A percentile compares a stretch with the other conserved stretches of the same genome.
Evolutionary conservation across 305 asterid species (phyloP).

Genomic region (Rubia tinctorum): DNA sequence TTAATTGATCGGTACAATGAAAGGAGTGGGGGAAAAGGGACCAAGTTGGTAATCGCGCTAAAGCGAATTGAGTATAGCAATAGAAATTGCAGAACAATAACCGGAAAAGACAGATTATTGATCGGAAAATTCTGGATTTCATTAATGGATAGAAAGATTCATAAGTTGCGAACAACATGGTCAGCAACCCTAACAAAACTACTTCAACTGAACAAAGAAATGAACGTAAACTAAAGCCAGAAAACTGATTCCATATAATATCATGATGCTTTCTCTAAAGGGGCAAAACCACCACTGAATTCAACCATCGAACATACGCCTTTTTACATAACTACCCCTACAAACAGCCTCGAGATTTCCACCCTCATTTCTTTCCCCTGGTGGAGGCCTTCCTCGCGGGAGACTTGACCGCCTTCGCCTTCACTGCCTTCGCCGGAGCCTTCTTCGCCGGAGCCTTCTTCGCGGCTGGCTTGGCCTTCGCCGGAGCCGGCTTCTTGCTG

Average conservation of each 20-base stretch:
- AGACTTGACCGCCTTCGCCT: slow-evolving; percentile 41
- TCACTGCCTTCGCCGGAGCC: slow-evolving; percentile 29
- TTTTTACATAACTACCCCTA: slow-evolving; percentile 65
- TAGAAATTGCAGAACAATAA: not conserved
- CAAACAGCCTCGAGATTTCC: slow-evolving; percentile 22
- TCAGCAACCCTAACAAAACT: not conserved
- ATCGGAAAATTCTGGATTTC: not conserved
- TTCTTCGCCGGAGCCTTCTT: slow-evolving; percentile 49
- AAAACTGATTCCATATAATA: slow-evolving; percentile 3
- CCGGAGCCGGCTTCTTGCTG: slow-evolving; percentile 47
- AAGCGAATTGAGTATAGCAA: not conserved
- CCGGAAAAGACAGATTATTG: not conserved
- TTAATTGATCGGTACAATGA: not conserved
- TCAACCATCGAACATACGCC: slow-evolving; percentile 4
- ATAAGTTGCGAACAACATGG: not conserved
- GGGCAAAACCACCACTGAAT: slow-evolving; percentile 4
- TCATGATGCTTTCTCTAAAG: slow-evolving; percentile 1
- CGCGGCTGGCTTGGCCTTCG: slow-evolving; percentile 42
- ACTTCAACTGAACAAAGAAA: too few relatives aligned
- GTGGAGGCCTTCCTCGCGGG: slow-evolving; percentile 26
- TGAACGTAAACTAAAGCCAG: not conserved
- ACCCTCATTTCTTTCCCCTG: slow-evolving; percentile 52
- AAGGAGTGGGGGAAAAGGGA: too few relatives aligned
- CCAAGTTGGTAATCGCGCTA: too few relatives aligned
- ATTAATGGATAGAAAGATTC: not conserved